phyloP scores from a whole-genome alignment of 106 monocot genomes.

The Dendrobium chrysotoxum region DNA sequence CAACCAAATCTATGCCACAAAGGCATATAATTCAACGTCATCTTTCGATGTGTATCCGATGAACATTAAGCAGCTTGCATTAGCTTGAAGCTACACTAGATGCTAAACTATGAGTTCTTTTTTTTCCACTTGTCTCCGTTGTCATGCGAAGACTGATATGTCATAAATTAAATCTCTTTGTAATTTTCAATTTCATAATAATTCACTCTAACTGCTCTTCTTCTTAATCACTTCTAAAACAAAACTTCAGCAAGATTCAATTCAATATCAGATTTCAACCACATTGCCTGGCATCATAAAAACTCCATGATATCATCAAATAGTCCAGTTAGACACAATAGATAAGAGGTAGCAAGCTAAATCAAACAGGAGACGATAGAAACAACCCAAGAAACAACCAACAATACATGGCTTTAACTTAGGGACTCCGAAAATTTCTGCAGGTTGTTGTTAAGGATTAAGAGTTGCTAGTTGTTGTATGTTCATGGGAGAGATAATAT shows the following conservation, averaged over 20 bases:
- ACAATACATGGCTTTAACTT: background rate
- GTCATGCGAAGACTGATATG: background rate
- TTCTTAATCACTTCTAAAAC: background rate
- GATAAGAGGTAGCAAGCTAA: background rate
- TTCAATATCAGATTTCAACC: background rate
- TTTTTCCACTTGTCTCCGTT: background rate
- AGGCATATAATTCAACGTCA: conserved; percentile 59
- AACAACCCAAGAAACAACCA: background rate
- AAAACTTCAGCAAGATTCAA: background rate
- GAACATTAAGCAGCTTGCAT: conserved; percentile 62
- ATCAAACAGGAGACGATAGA: background rate
- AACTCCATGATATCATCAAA: background rate
- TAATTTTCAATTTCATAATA: background rate
- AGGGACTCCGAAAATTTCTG: background rate
- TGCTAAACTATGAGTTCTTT: background rate
- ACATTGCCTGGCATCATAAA: background rate
- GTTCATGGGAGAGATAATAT: background rate
- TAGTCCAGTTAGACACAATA: background rate
- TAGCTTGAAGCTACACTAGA: conserved; percentile 18
- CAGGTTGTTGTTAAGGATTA: background rate
- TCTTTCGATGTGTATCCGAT: conserved; percentile 51
- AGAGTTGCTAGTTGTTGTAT: conserved; percentile 7
- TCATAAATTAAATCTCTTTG: background rate
- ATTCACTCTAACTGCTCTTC: background rate
- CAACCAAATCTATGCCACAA: conserved; percentile 54